Base-by-base conservation (phyloP, 2,329 filamentous ascomycete species). In the Pseudogymnoascus sp. region DNA sequence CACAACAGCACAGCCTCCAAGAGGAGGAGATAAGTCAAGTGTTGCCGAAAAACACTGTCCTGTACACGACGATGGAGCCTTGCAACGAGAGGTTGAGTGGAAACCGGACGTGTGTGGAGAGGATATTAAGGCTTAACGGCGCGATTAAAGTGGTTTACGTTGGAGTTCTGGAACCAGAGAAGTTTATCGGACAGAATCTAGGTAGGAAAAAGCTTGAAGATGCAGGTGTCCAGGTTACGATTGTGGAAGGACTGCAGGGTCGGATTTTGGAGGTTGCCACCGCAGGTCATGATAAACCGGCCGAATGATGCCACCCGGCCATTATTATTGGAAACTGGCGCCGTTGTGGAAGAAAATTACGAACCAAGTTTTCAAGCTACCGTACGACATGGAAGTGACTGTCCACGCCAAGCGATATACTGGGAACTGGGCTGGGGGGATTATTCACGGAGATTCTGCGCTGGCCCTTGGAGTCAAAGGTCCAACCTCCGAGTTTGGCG, bases 11-110 rank as follows among this genome's bases (percentile, higher is more conserved):
- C 63, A 72, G 73, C 1, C 77, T 81, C 0, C 65, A 80, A 8
- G 86, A 89, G 68, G 83, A 84, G 62, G 73, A 77, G 0, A 80
- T 92, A 4, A 76, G 76, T 13, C 72, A 78, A 16, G 75, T 80
- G 13, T 71, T 89, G 6, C 80, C 84, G 0, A 76, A 80, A 36
- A 77, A 83, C 0, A 78, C 83, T 1, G 81, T 85, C 3, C 67
- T 99, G 11, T 98, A 97, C 76, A 97, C 96, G 0, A 97, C 93
- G 0, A 92, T 99, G 81, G 95, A 95, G 75, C 91, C 91, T 0
- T 96, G 91, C 73, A 88, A 84, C 62, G 80, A 87, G 70, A 81
- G 91, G 41, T 78, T 92, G 62, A 91, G 87, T 70, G 90, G 90
- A 3, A 92, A 93, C 71, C 71, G 85, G 63, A 82, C 90, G 0